Conservation (phyloP, 2,329 filamentous ascomycete genomes). For the Thermoascus crustaceus region DNA sequence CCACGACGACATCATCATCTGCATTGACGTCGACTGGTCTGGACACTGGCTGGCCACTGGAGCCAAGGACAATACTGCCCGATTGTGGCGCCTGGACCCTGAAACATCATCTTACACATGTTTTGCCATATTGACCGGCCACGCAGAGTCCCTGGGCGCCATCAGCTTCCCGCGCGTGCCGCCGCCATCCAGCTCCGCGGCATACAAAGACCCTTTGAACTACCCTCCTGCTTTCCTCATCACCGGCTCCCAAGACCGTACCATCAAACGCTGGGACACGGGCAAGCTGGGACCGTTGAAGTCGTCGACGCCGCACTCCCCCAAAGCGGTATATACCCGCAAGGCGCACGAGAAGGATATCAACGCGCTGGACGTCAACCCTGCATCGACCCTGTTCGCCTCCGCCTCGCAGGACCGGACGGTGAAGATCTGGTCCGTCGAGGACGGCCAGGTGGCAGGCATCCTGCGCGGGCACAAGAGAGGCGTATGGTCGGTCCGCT, state of each 20-base stretch:
- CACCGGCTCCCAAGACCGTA: slow-evolving; percentile 91
- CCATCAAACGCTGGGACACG: slow-evolving; percentile 89
- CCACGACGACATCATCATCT: slow-evolving; percentile 92
- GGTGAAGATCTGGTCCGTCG: slow-evolving; percentile 91
- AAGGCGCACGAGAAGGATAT: slow-evolving; percentile 99
- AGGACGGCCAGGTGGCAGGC: slow-evolving; percentile 83
- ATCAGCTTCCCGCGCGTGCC: slow-evolving; percentile 68
- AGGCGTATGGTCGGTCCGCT: slow-evolving; percentile 92
- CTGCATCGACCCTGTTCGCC: slow-evolving; percentile 70
- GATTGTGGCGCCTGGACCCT: slow-evolving; percentile 80
- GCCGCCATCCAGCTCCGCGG: slow-evolving; percentile 61
- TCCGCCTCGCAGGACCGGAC: slow-evolving; percentile 95
- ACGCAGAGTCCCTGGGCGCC: slow-evolving; percentile 88
- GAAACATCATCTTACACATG: slow-evolving; percentile 67
- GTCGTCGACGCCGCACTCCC: slow-evolving; percentile 24
- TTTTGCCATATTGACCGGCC: slow-evolving; percentile 75
- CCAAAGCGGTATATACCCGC: slow-evolving; percentile 67
- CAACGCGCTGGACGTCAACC: slow-evolving; percentile 81
- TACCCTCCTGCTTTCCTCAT: slow-evolving; percentile 77
- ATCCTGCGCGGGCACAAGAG: slow-evolving; percentile 87
- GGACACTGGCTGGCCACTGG: slow-evolving; percentile 94
- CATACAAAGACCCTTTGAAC: slow-evolving; percentile 63
- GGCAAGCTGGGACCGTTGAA: slow-evolving; percentile 50
- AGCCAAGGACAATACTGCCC: slow-evolving; percentile 91
- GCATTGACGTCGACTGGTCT: slow-evolving; percentile 90